phyloP scores from a whole-genome alignment of 2,329 filamentous ascomycete species.

The Atkinsonella hypoxylon region DNA sequence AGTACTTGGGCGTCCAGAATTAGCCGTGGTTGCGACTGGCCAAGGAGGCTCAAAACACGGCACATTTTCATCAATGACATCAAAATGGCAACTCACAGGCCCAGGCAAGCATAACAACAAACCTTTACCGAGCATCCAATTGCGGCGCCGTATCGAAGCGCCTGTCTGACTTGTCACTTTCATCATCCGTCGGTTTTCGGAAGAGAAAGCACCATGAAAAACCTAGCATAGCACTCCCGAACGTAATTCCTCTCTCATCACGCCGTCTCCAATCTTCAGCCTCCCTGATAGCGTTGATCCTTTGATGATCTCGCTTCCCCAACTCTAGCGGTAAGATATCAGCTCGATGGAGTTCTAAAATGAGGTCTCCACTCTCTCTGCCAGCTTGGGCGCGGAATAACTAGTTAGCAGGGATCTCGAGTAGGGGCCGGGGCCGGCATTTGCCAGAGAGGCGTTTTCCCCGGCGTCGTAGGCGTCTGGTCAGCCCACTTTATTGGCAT shows the following conservation, averaged over 20 bases:
- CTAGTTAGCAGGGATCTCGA: background rate
- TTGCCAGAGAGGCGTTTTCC: background rate
- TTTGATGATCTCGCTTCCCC: background rate
- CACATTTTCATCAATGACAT: too few species aligned
- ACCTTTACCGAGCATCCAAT: background rate
- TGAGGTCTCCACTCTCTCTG: constrained; percentile 1
- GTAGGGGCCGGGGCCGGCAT: too few species aligned
- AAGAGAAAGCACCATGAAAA: too few species aligned
- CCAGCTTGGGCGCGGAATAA: background rate
- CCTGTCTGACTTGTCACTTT: background rate
- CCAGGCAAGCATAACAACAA: background rate
- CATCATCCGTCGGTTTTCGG: background rate
- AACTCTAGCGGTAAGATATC: background rate
- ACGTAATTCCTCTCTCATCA: background rate
- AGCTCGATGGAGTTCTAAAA: background rate
- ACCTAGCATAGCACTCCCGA: background rate
- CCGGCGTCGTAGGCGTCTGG: background rate
- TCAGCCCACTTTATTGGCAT: background rate
- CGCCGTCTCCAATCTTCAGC: background rate
- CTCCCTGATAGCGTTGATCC: background rate
- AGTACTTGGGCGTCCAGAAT: background rate
- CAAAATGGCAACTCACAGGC: too few species aligned
- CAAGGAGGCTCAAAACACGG: background rate
- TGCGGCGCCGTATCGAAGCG: background rate
- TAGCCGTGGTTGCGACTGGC: background rate